These are phyloP conservation scores for Nicotiana otophora DNA, from an alignment of 257 asterid species.

Conservation along the genomic window DNA sequence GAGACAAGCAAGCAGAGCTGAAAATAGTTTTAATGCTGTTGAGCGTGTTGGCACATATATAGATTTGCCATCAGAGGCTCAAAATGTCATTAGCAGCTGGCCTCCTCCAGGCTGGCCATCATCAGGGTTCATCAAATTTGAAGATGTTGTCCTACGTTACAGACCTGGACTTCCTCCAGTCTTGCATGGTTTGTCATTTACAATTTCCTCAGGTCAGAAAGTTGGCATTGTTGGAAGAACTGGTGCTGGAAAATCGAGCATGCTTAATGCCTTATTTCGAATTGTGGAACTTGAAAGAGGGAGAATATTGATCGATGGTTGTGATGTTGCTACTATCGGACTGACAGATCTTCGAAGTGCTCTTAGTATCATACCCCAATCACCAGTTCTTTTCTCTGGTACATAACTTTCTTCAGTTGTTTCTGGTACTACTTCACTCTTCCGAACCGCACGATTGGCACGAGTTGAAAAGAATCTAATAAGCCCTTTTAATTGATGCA, in stretches of 20 bases:
- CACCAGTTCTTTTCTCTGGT: conserved; percentile 89
- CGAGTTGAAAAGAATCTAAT: neutral
- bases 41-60: conserved; percentile 75
- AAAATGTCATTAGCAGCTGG: conserved; percentile 44
- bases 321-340: conserved; percentile 53
- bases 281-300: conserved; percentile 75
- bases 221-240: conserved; percentile 86
- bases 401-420: neutral
- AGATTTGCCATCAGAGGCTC: conserved; percentile 77
- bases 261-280: conserved; percentile 72
- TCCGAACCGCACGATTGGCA: neutral
- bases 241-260: conserved; percentile 87
- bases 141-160: conserved; percentile 53
- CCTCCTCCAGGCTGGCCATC: conserved; percentile 75
- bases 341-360: conserved; percentile 57
- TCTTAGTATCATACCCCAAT: conserved; percentile 70
- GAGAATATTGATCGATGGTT: conserved; percentile 55
- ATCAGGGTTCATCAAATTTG: conserved; percentile 51
- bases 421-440: neutral
- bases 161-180: conserved; percentile 67
- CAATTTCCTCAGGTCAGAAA: conserved; percentile 46
- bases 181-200: conserved; percentile 50
- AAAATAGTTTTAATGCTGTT: conserved; percentile 70
- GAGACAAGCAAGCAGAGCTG: conserved; percentile 75
- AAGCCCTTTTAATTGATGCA: neutral